A percentile compares a stretch with the other conserved stretches of the same genome.
Evolutionary conservation across 768 basidiomycete species (phyloP).

Genomic region (Kwoniella europaea): DNA sequence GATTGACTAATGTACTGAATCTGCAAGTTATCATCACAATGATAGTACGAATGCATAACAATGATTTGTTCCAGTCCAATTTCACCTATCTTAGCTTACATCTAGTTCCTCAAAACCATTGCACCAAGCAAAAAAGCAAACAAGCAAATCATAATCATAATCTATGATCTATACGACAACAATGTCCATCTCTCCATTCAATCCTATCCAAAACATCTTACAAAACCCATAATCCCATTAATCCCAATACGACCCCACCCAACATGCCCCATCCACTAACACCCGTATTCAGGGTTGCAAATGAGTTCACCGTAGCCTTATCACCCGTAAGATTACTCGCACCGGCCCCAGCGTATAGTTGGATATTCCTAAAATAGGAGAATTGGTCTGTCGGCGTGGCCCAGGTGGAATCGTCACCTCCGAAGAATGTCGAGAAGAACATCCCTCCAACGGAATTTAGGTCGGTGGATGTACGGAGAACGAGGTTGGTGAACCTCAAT

Average conservation of each 20-base stretch:
- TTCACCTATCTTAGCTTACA: background rate
- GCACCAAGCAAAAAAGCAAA: background rate
- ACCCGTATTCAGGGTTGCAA: background rate
- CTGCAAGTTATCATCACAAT: no score
- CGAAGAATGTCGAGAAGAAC: conserved; percentile 88
- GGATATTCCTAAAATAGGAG: conserved; percentile 77
- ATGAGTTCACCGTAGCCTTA: conserved; percentile 2
- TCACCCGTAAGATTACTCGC: conserved; percentile 32
- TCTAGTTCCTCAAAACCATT: background rate
- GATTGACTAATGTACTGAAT: no score
- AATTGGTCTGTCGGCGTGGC: conserved; percentile 71
- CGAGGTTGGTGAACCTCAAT: conserved; percentile 67
- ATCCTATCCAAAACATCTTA: background rate
- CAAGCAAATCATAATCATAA: background rate
- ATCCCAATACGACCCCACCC: background rate
- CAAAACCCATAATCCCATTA: conserved; percentile 5
- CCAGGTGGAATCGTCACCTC: conserved; percentile 74
- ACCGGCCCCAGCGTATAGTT: conserved; percentile 41
- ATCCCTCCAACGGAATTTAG: conserved; percentile 69
- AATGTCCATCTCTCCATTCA: background rate
- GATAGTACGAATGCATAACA: background rate
- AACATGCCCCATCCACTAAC: conserved; percentile 3
- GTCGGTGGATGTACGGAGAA: conserved; percentile 66
- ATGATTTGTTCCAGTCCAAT: background rate
- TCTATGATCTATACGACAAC: background rate